Conservation (phyloP, 2,329 filamentous ascomycete genomes). For the Neonectria coccinea region DNA sequence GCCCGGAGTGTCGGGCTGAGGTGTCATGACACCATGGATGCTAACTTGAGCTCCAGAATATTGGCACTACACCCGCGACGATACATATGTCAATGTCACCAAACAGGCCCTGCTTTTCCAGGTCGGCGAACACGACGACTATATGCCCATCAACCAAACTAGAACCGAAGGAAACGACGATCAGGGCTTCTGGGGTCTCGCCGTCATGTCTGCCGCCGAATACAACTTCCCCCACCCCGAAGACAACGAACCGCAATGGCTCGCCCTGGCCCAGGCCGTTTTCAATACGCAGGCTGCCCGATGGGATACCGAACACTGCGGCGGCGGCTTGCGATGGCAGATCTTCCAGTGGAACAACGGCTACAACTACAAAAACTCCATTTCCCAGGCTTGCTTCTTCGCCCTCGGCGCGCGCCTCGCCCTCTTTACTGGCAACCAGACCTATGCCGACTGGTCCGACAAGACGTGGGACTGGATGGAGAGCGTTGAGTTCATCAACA, state of each 20-base stretch:
- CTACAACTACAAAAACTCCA: constrained; percentile 80
- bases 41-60: constrained; percentile 65
- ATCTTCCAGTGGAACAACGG: constrained; percentile 86
- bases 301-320: constrained; percentile 77
- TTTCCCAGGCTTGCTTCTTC: constrained; percentile 73
- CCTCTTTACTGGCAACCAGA: constrained; percentile 80
- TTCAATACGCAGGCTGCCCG: constrained; percentile 82
- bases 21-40: not conserved
- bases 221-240: constrained; percentile 72
- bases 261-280: constrained; percentile 80
- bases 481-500: constrained; percentile 67
- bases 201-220: constrained; percentile 78
- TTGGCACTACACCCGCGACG: constrained; percentile 84
- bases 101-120: constrained; percentile 79
- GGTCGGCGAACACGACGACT: constrained; percentile 77
- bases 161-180: constrained; percentile 79
- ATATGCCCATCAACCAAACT: constrained; percentile 81
- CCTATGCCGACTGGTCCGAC: constrained; percentile 83
- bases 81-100: constrained; percentile 75
- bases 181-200: constrained; percentile 79
- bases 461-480: constrained; percentile 78
- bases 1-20: not conserved
- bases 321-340: constrained; percentile 86
- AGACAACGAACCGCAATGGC: constrained; percentile 71
- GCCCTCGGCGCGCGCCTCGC: constrained; percentile 75